Percentiles rank a stretch among this genome's conserved stretches.
These are phyloP conservation scores for Yamadazyma sp. DNA, from an alignment of 805 yeast genomes.

Conservation along the genomic window DNA sequence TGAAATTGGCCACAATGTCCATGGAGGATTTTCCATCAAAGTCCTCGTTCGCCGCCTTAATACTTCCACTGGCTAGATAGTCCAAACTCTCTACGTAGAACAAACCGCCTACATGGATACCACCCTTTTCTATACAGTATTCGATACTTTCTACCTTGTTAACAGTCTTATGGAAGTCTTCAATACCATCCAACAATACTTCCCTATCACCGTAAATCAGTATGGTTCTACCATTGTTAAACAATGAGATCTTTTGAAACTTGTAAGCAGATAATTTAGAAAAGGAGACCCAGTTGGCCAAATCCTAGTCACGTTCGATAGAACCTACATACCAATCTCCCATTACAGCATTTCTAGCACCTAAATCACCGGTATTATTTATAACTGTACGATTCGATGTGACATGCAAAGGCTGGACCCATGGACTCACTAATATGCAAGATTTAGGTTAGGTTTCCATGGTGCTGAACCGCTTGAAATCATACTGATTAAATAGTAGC, in stretches of 20 bases:
- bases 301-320: slow-evolving; percentile 12
- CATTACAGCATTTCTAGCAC: slow-evolving; percentile 26
- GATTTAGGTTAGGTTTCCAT: slow-evolving; percentile 27
- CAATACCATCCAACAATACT: slow-evolving; percentile 30
- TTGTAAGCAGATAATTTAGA: slow-evolving; percentile 22
- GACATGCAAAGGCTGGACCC: slow-evolving; percentile 34
- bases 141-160: slow-evolving; percentile 21
- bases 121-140: slow-evolving; percentile 29
- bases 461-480: slow-evolving; percentile 14
- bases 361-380: slow-evolving; percentile 32
- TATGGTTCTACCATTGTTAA: slow-evolving; percentile 23
- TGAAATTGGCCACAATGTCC: slow-evolving; percentile 9
- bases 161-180: slow-evolving; percentile 22
- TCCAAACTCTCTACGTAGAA: slow-evolving; percentile 37
- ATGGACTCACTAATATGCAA: slow-evolving; percentile 31
- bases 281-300: slow-evolving; percentile 21
- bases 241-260: slow-evolving; percentile 28
- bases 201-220: slow-evolving; percentile 35
- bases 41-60: slow-evolving; percentile 25
- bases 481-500: slow-evolving; percentile 30
- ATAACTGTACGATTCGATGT: slow-evolving; percentile 20
- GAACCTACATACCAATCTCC: slow-evolving; percentile 34
- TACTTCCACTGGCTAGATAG: slow-evolving; percentile 24
- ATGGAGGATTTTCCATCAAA: slow-evolving; percentile 20
- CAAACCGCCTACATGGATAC: slow-evolving; percentile 35